These are phyloP conservation scores for Colletotrichum sp. DNA, from an alignment of 2,329 filamentous ascomycete genomes.

Conservation along the genomic window DNA sequence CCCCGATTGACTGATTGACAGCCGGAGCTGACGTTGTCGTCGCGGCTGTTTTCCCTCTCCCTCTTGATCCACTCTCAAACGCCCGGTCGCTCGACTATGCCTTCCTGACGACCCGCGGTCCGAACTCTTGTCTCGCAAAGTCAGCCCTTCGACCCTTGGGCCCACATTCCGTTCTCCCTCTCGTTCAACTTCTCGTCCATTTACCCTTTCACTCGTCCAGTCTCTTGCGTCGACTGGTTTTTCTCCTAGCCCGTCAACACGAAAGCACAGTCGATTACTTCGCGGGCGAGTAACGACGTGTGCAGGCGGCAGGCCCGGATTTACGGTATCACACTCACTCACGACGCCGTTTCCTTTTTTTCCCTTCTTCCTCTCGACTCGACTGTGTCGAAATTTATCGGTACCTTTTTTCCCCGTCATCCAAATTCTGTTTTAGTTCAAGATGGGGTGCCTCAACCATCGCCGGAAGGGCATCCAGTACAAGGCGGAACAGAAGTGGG, in stretches of 20 bases:
- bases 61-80: slow-evolving; percentile 13
- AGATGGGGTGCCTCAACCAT: slow-evolving; percentile 71
- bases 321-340: slow-evolving; percentile 8
- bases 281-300: slow-evolving; percentile 55
- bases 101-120: slow-evolving; percentile 9
- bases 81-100: slow-evolving; percentile 15
- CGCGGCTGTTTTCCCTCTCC: neutral
- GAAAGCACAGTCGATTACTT: slow-evolving; percentile 47
- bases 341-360: neutral
- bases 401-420: neutral
- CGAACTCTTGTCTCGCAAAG: slow-evolving; percentile 9
- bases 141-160: neutral
- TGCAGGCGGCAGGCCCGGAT: slow-evolving; percentile 46
- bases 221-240: slow-evolving; percentile 8
- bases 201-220: slow-evolving; percentile 5
- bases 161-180: slow-evolving; percentile 20
- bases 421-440: slow-evolving; percentile 25
- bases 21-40: neutral
- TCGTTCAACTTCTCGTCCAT: slow-evolving; percentile 1
- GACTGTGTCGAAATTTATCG: slow-evolving; percentile 12
- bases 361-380: neutral
- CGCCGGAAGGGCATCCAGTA: slow-evolving; percentile 67
- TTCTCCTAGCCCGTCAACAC: slow-evolving; percentile 23
- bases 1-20: neutral
- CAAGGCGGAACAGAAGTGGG: slow-evolving; percentile 89